Percentiles rank a stretch among this genome's conserved stretches.
phyloP scores from a whole-genome alignment of 495 filamentous ascomycete genomes.

The Penicillium bialowiezense region DNA sequence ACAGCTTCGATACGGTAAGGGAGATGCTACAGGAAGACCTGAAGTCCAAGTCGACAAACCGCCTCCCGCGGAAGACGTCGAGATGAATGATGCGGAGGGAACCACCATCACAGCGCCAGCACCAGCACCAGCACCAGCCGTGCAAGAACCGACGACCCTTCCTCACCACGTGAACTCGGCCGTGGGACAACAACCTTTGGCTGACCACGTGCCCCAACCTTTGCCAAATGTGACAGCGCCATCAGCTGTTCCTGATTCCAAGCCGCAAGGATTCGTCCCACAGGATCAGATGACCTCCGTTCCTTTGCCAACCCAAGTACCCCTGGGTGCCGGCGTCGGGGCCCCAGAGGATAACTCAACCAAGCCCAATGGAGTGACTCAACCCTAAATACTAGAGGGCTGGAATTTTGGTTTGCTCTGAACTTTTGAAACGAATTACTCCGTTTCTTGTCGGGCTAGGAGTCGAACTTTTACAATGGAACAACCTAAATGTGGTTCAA shows the following conservation, averaged over 20 bases:
- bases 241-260: not conserved
- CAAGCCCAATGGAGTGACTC: constrained; percentile 11
- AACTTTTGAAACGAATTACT: not conserved
- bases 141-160: not conserved
- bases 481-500: not conserved
- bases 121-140: not conserved
- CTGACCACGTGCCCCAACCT: not conserved
- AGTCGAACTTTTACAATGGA: not conserved
- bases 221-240: not conserved
- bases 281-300: not conserved
- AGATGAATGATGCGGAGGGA: constrained; percentile 11
- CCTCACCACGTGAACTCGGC: not conserved
- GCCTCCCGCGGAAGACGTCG: constrained; percentile 15
- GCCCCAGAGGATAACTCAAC: not conserved
- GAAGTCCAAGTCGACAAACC: constrained; percentile 19
- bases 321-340: not conserved
- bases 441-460: not conserved
- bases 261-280: not conserved
- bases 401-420: constrained; percentile 1
- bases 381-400: not conserved
- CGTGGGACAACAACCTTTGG: not conserved
- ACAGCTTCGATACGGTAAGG: constrained; percentile 55
- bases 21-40: constrained; percentile 18
- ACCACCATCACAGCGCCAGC: constrained; percentile 1
- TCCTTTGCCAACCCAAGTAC: not conserved